These are phyloP conservation scores for Neoboletus magnificus DNA, from an alignment of 768 basidiomycete genomes.

Conservation along the genomic window DNA sequence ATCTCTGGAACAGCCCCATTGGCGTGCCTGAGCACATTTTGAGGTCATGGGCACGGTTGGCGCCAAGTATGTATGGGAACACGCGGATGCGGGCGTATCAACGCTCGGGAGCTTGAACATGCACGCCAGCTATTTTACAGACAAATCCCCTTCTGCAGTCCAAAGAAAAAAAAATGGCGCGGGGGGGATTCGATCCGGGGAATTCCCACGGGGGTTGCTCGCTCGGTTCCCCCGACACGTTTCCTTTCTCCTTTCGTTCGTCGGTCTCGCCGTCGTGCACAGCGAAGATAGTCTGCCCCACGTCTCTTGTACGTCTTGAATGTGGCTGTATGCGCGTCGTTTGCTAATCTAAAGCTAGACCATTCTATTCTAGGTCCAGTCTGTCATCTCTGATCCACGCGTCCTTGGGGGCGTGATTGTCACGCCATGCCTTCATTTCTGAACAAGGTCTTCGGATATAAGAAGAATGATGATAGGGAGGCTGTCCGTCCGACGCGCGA, in stretches of 20 bases:
- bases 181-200: not conserved
- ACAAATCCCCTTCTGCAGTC: not conserved
- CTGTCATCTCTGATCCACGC: slow-evolving; percentile 12
- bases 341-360: slow-evolving; percentile 8
- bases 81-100: not conserved
- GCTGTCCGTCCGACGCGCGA: slow-evolving; percentile 29
- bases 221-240: not conserved
- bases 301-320: not conserved
- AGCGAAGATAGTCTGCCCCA: not conserved
- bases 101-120: not conserved
- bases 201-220: slow-evolving; percentile 16
- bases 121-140: not conserved
- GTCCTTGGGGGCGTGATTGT: slow-evolving; percentile 11
- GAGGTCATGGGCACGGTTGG: not conserved
- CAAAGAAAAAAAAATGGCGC: not conserved
- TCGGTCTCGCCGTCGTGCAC: not conserved
- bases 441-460: slow-evolving; percentile 75
- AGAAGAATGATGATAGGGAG: slow-evolving; percentile 57
- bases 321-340: not conserved
- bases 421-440: slow-evolving; percentile 60
- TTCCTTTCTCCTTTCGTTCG: not conserved
- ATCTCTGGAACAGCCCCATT: slow-evolving; percentile 28
- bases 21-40: slow-evolving; percentile 18
- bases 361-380: slow-evolving; percentile 2
- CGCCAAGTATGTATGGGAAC: not conserved